These are phyloP conservation scores for Stereocaulon alpinum DNA, from an alignment of 495 filamentous ascomycete genomes.

Conservation along the genomic window DNA sequence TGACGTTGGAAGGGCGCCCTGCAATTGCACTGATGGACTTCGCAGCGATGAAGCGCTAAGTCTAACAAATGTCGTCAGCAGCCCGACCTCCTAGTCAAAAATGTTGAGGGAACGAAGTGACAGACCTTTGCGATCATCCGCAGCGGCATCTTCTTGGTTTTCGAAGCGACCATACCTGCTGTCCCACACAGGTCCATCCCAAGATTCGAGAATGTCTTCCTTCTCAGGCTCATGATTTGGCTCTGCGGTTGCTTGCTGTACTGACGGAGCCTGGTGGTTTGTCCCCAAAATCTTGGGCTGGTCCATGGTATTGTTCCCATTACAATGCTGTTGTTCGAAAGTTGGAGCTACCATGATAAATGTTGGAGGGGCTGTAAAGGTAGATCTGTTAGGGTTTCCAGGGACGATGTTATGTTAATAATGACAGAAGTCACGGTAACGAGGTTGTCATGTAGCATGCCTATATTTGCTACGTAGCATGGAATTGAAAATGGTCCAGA, in stretches of 20 bases:
- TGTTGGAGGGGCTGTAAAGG: not conserved
- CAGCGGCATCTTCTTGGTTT: not conserved
- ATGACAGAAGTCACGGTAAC: not conserved
- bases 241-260: not conserved
- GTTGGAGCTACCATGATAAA: not conserved
- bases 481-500: no score
- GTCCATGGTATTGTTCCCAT: not conserved
- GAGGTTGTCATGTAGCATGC: no score
- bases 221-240: not conserved
- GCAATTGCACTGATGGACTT: slow-evolving; percentile 1
- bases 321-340: not conserved
- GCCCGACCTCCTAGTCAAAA: no score
- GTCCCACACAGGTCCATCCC: slow-evolving; percentile 6
- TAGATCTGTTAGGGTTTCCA: not conserved
- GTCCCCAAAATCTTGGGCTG: not conserved
- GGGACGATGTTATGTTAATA: not conserved
- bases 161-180: slow-evolving; percentile 7
- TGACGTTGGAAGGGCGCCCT: not conserved
- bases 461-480: no score
- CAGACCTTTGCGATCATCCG: not conserved
- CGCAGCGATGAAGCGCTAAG: slow-evolving; percentile 1
- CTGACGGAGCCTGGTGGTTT: not conserved
- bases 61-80: not conserved
- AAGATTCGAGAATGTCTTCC: not conserved
- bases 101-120: not conserved